These are phyloP conservation scores for Adiantum capillusveneris DNA, from an alignment of 75 land plant species.

Conservation along the genomic window DNA sequence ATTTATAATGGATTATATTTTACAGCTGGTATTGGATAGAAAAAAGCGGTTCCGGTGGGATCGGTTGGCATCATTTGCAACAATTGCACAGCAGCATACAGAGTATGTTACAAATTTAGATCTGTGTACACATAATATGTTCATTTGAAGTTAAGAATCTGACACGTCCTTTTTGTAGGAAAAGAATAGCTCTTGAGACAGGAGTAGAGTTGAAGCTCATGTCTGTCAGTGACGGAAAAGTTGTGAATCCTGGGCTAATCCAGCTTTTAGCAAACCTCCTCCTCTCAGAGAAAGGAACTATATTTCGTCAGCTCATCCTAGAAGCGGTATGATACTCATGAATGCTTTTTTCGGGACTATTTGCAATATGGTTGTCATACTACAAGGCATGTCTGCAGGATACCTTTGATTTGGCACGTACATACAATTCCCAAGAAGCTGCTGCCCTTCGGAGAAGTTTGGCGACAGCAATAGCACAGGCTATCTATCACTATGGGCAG, in stretches of 20 bases:
- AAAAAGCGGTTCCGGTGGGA: constrained; percentile 45
- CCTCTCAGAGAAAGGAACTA: constrained; percentile 20
- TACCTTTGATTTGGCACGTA: constrained; percentile 16
- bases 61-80: constrained; percentile 25
- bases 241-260: background rate
- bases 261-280: constrained; percentile 4
- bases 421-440: constrained; percentile 18
- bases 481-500: constrained; percentile 6
- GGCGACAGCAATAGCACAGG: constrained; percentile 16
- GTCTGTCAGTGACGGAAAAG: background rate
- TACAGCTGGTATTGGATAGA: constrained; percentile 38
- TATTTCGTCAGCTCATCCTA: constrained; percentile 20
- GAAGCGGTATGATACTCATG: constrained; percentile 13
- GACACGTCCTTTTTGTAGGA: constrained; percentile 1
- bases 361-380: no score
- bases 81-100: constrained; percentile 11
- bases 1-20: no score
- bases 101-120: background rate
- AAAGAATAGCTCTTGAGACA: constrained; percentile 14
- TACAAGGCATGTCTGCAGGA: constrained; percentile 18
- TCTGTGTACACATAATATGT: background rate
- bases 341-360: no score
- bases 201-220: background rate
- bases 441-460: constrained; percentile 12
- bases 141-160: no score